phyloP scores from a whole-genome alignment of 306 rosid species.

The Spatholobus suberectus region DNA sequence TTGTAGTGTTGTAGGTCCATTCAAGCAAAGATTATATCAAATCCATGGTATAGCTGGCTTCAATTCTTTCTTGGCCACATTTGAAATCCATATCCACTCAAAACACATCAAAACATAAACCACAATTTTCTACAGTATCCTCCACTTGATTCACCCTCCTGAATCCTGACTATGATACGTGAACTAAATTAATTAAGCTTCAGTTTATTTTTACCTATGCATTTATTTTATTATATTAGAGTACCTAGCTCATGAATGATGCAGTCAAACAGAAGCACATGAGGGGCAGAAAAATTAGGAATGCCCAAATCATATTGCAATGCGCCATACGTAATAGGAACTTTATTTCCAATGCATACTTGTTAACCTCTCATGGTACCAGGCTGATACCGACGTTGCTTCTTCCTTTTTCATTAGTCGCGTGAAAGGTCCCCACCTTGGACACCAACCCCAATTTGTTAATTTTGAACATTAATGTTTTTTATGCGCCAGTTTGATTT shows the following conservation, averaged over 20 bases:
- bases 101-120: no score
- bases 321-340: conserved; percentile 31
- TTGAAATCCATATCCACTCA: conserved; percentile 30
- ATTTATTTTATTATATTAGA: background rate
- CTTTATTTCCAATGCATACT: conserved; percentile 40
- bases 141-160: background rate
- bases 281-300: conserved; percentile 44
- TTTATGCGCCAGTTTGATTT: background rate
- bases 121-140: background rate
- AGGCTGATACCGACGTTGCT: conserved; percentile 47
- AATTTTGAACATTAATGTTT: conserved; percentile 23
- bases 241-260: conserved; percentile 6
- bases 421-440: conserved; percentile 48
- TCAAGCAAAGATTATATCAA: conserved; percentile 27
- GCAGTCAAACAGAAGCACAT: conserved; percentile 46
- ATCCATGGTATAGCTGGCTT: conserved; percentile 40
- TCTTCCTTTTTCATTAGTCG: conserved; percentile 34
- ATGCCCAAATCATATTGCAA: conserved; percentile 36
- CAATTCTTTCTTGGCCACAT: conserved; percentile 32
- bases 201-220: background rate
- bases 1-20: background rate
- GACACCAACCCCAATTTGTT: conserved; percentile 30
- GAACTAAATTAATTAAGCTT: conserved; percentile 2
- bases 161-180: background rate
- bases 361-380: conserved; percentile 47